These are phyloP conservation scores for Aspergillus uvarum DNA, from an alignment of 2,329 filamentous ascomycete species.

Conservation along the genomic window DNA sequence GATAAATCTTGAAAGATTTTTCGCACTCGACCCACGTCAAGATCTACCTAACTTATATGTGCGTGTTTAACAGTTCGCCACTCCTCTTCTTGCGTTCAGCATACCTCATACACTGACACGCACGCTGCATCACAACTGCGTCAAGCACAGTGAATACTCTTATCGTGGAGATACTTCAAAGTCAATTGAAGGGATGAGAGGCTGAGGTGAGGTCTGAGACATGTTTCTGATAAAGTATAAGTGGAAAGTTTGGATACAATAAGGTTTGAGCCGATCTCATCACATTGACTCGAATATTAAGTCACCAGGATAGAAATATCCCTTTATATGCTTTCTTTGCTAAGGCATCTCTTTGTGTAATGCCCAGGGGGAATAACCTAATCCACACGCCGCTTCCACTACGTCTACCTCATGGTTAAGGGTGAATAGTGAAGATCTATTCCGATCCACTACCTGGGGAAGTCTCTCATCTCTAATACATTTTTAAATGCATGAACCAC, in stretches of 20 bases:
- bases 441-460: too few relatives aligned
- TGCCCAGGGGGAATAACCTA: too few relatives aligned
- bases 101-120: not conserved
- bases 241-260: not conserved
- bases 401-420: too few relatives aligned
- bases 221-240: not conserved
- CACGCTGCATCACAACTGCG: not conserved
- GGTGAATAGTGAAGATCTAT: too few relatives aligned
- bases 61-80: not conserved
- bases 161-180: not conserved
- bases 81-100: not conserved
- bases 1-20: too few relatives aligned
- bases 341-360: too few relatives aligned
- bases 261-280: not conserved
- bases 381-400: too few relatives aligned
- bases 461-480: too few relatives aligned
- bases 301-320: not conserved
- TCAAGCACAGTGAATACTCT: not conserved
- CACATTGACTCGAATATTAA: not conserved
- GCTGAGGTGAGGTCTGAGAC: not conserved
- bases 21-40: not conserved
- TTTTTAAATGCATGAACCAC: too few relatives aligned
- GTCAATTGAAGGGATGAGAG: not conserved
- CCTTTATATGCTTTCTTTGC: too few relatives aligned
- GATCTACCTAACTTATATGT: not conserved